A percentile compares a stretch with the other conserved stretches of the same genome.
Conservation (phyloP, 495 filamentous ascomycete species). For the Aspergillus hancockii region DNA sequence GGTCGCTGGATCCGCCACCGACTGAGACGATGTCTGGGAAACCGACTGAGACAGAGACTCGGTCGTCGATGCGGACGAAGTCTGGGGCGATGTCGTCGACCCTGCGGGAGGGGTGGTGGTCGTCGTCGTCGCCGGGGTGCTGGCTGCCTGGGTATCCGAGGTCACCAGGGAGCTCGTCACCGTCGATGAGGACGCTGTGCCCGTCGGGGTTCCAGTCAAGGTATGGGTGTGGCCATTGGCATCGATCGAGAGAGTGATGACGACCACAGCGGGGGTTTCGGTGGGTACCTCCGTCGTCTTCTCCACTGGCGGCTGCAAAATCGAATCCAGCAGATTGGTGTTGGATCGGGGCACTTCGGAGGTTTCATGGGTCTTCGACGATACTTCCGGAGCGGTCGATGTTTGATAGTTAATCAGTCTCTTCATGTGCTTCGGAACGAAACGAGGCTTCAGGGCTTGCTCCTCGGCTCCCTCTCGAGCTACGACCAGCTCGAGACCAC, state of each 20-base stretch:
- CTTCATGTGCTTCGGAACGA: conserved; percentile 49
- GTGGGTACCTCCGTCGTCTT: neutral
- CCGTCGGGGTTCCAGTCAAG: conserved; percentile 20
- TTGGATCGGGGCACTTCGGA: neutral
- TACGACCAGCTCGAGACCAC: conserved; percentile 36
- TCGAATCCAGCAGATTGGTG: conserved; percentile 3
- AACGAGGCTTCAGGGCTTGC: conserved; percentile 41
- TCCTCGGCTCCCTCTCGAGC: conserved; percentile 36
- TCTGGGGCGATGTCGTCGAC: neutral
- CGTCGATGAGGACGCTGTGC: conserved; percentile 8
- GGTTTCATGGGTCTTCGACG: neutral
- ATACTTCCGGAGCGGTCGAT: conserved; percentile 1
- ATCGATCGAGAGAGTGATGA: conserved; percentile 29
- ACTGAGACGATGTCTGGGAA: neutral
- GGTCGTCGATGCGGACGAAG: too few species aligned
- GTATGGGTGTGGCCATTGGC: conserved; percentile 28
- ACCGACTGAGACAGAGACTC: neutral
- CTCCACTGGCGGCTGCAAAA: neutral
- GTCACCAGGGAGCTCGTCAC: conserved; percentile 7
- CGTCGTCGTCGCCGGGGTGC: neutral
- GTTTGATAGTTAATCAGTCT: conserved; percentile 32
- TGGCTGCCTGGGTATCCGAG: neutral
- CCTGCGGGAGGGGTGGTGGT: neutral
- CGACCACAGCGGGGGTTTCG: conserved; percentile 17
- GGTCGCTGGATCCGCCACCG: neutral